Base-by-base conservation (phyloP, 192 early-diverging fungal genomes). In the Allomyces macrogynus region DNA sequence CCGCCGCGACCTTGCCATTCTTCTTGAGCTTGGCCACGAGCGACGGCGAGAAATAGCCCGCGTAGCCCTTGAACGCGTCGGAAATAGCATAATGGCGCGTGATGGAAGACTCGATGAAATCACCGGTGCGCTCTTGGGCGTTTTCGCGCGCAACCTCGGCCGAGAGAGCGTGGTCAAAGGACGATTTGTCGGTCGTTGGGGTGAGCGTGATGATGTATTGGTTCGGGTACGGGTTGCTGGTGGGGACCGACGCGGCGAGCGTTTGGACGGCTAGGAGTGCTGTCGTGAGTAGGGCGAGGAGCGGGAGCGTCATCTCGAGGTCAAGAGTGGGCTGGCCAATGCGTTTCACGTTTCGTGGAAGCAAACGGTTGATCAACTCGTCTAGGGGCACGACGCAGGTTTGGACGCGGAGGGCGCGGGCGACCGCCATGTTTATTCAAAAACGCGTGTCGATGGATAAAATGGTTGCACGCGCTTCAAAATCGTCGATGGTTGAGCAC, bases 171-270 rank as follows among this genome's bases (percentile, higher is more conserved):
- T 20, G 49, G 49, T 20, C 16, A 8, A 40, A 40, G 32, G 32
- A 40, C 4, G 7, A 3, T 8, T 40, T 40, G 49, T 57, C 49
- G 49, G 49, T 57, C 49, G 49, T 10, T 1, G 49, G 20, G 16
- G 9, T 57, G 49, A 57, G 49, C 1, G 20, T 57, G 16, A 57
- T 5, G 3, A 57, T 57, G 49, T 57, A 57, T 16, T n/a, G 49
- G 49, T 57, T 57, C 20, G 32, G 32, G 32, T 40, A 40, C 32
- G 32, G 32, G 32, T 57, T 57, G 25, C 11, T 49, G 54, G 24
- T 43, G 32, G 25, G n/a, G 23, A 67, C 22, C 65, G 65, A 67
- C 12, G 66, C 65, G 40, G 66, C 49, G 49, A n/a, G 12, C 49
- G 49, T n/a, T 4, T 57, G 12, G 3, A 10, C 12, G 49, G 49